These are phyloP conservation scores for Nymphaea colorata DNA, from an alignment of 164 flowering plant genomes.

Conservation along the genomic window DNA sequence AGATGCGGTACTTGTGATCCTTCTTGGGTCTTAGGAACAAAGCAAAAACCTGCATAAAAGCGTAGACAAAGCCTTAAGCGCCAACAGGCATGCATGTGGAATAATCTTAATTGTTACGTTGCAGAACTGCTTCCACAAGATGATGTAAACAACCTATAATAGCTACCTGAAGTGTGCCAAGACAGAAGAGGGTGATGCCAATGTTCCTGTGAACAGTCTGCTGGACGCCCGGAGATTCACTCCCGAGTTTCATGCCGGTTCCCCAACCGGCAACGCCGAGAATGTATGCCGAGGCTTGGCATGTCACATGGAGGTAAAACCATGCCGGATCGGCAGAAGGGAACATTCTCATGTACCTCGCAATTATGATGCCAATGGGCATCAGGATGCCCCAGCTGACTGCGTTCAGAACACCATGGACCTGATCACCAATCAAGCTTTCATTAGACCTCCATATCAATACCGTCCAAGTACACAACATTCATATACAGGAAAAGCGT, in stretches of 20 bases:
- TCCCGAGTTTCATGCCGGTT: slow-evolving; percentile 25
- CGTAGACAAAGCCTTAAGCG: no score
- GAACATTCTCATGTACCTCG: slow-evolving; percentile 77
- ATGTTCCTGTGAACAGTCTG: slow-evolving; percentile 20
- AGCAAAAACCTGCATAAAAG: slow-evolving; percentile 44
- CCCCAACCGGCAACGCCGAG: slow-evolving; percentile 29
- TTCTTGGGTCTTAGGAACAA: slow-evolving; percentile 71
- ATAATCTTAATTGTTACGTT: no score
- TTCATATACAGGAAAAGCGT: no score
- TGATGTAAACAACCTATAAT: no score
- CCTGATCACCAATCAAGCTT: slow-evolving; percentile 20
- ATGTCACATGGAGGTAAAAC: slow-evolving; percentile 27
- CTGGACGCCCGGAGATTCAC: slow-evolving; percentile 12
- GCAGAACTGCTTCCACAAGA: no score
- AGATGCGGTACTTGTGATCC: slow-evolving; percentile 66
- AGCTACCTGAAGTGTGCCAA: slow-evolving; percentile 26
- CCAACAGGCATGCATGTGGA: no score
- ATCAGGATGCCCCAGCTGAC: slow-evolving; percentile 76
- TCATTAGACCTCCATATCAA: background rate
- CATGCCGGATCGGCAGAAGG: slow-evolving; percentile 43
- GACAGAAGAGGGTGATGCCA: slow-evolving; percentile 19
- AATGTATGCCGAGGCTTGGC: slow-evolving; percentile 21
- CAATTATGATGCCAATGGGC: slow-evolving; percentile 64
- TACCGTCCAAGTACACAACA: no score
- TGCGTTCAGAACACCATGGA: slow-evolving; percentile 68